Evolutionary conservation across 495 filamentous ascomycete genomes (phyloP).

Genomic region (Staphylotrichum longicolle): DNA sequence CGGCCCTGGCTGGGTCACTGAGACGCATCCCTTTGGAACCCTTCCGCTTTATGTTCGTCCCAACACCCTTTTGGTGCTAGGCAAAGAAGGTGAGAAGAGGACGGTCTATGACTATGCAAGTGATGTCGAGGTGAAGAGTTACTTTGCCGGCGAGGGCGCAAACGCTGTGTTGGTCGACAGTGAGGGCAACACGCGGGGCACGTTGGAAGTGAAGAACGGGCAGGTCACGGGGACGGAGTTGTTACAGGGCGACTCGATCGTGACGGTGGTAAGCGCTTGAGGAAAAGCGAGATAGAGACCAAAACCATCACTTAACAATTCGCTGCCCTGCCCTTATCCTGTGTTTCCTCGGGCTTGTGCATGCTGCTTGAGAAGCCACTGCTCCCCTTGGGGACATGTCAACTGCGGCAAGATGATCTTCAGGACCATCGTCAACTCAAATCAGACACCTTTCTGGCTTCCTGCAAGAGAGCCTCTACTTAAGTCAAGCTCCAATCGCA

Average conservation of each 20-base stretch:
- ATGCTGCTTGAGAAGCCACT: too few species aligned
- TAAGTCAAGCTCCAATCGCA: too few species aligned
- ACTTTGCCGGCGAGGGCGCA: constrained; percentile 37
- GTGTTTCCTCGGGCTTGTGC: too few species aligned
- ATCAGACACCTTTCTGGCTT: too few species aligned
- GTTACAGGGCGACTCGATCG: constrained; percentile 3
- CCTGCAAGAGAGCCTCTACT: too few species aligned
- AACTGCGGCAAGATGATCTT: too few species aligned
- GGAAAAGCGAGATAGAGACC: too few species aligned
- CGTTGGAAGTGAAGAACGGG: constrained; percentile 28
- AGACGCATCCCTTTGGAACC: constrained; percentile 47
- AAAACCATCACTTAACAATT: too few species aligned
- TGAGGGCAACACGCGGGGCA: constrained; percentile 35
- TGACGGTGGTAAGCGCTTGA: constrained; percentile 6
- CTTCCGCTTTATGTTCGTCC: constrained; percentile 52
- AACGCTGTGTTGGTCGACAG: constrained; percentile 38
- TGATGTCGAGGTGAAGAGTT: constrained; percentile 46
- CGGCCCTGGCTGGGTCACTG: constrained; percentile 50
- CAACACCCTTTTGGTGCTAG: constrained; percentile 48
- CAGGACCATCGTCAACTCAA: too few species aligned
- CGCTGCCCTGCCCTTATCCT: too few species aligned
- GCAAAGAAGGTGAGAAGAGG: constrained; percentile 43
- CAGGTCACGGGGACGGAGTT: constrained; percentile 6
- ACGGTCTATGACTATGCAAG: constrained; percentile 51
- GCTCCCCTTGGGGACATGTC: too few species aligned